These are phyloP conservation scores for Penicillium longicatenatum DNA, from an alignment of 495 filamentous ascomycete species.

Conservation along the genomic window DNA sequence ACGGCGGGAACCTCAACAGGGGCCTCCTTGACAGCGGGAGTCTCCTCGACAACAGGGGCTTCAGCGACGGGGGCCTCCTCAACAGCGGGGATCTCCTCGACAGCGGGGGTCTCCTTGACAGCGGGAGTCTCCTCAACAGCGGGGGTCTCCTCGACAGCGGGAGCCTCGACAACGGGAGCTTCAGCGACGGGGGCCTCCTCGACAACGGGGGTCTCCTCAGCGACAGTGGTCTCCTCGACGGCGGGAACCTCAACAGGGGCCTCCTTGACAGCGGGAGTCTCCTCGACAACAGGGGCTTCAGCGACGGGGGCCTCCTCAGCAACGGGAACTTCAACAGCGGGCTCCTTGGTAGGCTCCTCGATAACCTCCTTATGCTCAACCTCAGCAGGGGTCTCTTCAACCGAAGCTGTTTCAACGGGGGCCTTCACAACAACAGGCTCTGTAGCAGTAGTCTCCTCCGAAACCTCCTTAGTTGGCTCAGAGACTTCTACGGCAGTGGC, in stretches of 20 bases:
- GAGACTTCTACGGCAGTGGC: not conserved
- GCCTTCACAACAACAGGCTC: constrained; percentile 9
- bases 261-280: constrained; percentile 7
- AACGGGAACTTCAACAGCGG: not conserved
- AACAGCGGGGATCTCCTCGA: no score
- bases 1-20: no score
- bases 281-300: constrained; percentile 3
- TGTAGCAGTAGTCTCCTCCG: not conserved
- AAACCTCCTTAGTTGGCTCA: not conserved
- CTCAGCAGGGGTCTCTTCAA: constrained; percentile 8
- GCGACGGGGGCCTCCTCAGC: constrained; percentile 10
- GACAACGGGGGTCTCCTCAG: constrained; percentile 1
- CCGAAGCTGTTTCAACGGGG: not conserved
- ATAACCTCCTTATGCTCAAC: not conserved
- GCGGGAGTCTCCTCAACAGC: no score
- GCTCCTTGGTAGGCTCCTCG: not conserved
- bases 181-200: no score
- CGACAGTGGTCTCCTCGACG: constrained; percentile 11
- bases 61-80: no score
- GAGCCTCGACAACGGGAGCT: no score
- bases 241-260: constrained; percentile 6
- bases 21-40: no score
- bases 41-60: no score
- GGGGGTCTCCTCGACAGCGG: no score
- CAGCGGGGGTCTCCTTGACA: no score